A percentile compares a stretch with the other conserved stretches of the same genome.
These are phyloP conservation scores for Fusarium brevicatenulatum DNA, from an alignment of 2,329 filamentous ascomycete species.

Conservation along the genomic window DNA sequence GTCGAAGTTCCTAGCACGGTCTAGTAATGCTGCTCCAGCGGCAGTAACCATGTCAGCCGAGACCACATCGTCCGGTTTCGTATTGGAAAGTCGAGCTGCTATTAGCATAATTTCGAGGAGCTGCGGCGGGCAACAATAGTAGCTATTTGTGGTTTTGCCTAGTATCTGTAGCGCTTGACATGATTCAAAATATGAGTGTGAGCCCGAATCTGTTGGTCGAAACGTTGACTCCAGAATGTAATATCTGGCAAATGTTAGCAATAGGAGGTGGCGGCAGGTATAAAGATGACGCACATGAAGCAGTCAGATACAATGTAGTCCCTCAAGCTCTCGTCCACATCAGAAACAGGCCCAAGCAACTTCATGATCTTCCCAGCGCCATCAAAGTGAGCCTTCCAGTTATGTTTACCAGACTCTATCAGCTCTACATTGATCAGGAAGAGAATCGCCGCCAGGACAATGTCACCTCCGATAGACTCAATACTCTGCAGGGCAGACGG, in stretches of 20 bases:
- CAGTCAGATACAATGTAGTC: constrained; percentile 61
- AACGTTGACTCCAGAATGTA: constrained; percentile 59
- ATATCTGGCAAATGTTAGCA: constrained; percentile 48
- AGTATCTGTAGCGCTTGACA: constrained; percentile 53
- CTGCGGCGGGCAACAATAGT: constrained; percentile 58
- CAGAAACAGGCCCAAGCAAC: constrained; percentile 49
- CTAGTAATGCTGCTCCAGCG: constrained; percentile 49
- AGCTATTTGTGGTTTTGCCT: constrained; percentile 55
- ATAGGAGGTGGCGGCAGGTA: neutral
- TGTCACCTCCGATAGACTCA: constrained; percentile 51
- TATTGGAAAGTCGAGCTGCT: constrained; percentile 54
- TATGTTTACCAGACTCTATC: constrained; percentile 59
- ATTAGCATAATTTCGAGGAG: constrained; percentile 57
- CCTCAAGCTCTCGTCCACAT: constrained; percentile 50
- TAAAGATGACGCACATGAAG: constrained; percentile 52
- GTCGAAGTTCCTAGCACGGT: constrained; percentile 53
- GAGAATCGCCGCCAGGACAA: constrained; percentile 57
- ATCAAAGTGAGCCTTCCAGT: constrained; percentile 59
- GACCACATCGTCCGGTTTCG: constrained; percentile 39
- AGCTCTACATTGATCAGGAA: constrained; percentile 63
- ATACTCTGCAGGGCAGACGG: constrained; percentile 53
- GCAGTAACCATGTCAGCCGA: constrained; percentile 46
- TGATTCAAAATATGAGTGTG: constrained; percentile 50
- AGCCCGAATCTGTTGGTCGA: constrained; percentile 47
- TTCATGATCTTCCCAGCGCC: constrained; percentile 58